A percentile compares a stretch with the other conserved stretches of the same genome.
Conservation (phyloP, 2,329 filamentous ascomycete species). For the Madurella fahalii region DNA sequence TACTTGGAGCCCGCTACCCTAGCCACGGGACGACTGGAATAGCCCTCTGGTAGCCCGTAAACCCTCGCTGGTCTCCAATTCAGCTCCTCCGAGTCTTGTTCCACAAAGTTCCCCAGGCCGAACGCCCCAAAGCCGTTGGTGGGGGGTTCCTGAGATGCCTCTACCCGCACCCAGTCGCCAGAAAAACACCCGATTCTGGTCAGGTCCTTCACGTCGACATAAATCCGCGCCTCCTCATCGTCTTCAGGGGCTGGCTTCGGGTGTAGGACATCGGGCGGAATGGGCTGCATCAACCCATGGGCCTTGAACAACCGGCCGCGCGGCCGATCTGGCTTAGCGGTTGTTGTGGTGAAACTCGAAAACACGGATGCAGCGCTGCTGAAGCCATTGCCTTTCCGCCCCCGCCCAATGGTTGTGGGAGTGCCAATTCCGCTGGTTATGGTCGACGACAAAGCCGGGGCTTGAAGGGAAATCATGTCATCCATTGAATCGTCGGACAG, state of each 20-base stretch:
- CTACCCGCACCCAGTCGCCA: slow-evolving; percentile 90
- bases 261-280: slow-evolving; percentile 76
- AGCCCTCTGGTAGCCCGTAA: slow-evolving; percentile 80
- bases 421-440: slow-evolving; percentile 77
- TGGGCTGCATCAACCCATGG: slow-evolving; percentile 66
- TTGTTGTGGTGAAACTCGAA: slow-evolving; percentile 81
- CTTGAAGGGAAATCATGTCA: slow-evolving; percentile 85
- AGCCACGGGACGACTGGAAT: slow-evolving; percentile 57
- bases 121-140: slow-evolving; percentile 62
- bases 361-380: slow-evolving; percentile 84
- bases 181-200: slow-evolving; percentile 94
- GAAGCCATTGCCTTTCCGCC: slow-evolving; percentile 63
- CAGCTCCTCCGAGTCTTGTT: slow-evolving; percentile 56
- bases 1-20: slow-evolving; percentile 54
- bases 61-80: slow-evolving; percentile 82
- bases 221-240: slow-evolving; percentile 85
- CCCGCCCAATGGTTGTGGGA: slow-evolving; percentile 67
- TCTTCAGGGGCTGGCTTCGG: slow-evolving; percentile 73
- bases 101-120: slow-evolving; percentile 63
- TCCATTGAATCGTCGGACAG: slow-evolving; percentile 89
- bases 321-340: slow-evolving; percentile 67
- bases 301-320: slow-evolving; percentile 80
- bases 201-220: slow-evolving; percentile 81
- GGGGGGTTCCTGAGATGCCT: slow-evolving; percentile 70
- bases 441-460: slow-evolving; percentile 72